Base-by-base conservation (phyloP, 2,329 filamentous ascomycete genomes). In the Nemania sp. region DNA sequence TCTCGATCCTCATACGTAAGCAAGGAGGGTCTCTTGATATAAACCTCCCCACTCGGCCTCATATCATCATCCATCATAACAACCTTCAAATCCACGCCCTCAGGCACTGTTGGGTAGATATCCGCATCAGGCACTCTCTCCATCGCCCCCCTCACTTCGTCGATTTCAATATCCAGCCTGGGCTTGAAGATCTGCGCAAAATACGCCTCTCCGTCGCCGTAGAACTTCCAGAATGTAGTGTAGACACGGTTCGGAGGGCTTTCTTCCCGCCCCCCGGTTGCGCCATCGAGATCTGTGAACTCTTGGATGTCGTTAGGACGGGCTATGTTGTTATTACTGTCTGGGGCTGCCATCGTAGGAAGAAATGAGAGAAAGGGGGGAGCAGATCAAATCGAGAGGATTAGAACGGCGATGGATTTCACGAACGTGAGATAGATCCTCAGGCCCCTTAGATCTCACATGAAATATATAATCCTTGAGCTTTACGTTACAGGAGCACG, bases 141-240 rank as follows among this genome's bases (percentile, higher is more conserved):
- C 45, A 60, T 30, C 33, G 48, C 47, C 37, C 49, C 48, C 53
- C 45, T 54, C 36, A 60, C 48, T 49, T 60, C 54, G 37, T 34
- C 51, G 30, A 57, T 55, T 36, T 39, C 46, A 24, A 60, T 24
- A 40, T 57, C 45, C n/a, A 34, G 45, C 44, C 48, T 52, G 26
- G 50, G 40, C 26, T 60, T 60, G 37, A 48, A 57, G 48, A 60
- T 45, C 44, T 55, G 48, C 36, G 43, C 54, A 33, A 57, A 57
- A 36, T 57, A 60, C 26, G 50, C 54, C 14, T 54, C 57, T 46
- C 51, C 54, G 34, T 55, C 51, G 31, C 28, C 24, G 40, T 60
- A 60, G 41, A 53, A 55, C 54, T 60, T 60, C 54, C 52, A 57
- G 26, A 57, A 58, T n/a, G 54, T 55, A 24, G 57, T 52, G 40